These are phyloP conservation scores for Setomelanomma holmii DNA, from an alignment of 2,329 filamentous ascomycete genomes.

Conservation along the genomic window DNA sequence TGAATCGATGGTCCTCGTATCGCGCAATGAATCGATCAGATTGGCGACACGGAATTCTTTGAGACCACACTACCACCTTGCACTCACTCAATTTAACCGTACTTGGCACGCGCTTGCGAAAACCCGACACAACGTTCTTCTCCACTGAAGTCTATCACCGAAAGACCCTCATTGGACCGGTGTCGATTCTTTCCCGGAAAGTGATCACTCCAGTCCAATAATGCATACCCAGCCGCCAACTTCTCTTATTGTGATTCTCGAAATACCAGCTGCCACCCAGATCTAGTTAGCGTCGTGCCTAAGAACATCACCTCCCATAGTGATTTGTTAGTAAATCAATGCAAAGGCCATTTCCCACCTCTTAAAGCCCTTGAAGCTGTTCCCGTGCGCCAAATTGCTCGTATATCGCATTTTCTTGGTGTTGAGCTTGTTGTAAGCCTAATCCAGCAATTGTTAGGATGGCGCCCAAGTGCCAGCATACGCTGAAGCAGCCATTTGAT, in stretches of 20 bases:
- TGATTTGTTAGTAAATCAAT: too few species aligned
- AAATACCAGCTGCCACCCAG: not conserved
- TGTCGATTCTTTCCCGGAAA: too few species aligned
- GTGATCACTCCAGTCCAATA: not conserved
- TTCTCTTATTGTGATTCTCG: not conserved
- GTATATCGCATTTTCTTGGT: too few species aligned
- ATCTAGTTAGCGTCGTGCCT: not conserved
- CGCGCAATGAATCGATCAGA: not conserved
- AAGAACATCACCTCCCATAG: not conserved
- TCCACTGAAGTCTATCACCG: not conserved
- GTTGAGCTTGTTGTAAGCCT: too few species aligned
- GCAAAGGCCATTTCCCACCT: too few species aligned
- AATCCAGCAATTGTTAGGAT: not conserved
- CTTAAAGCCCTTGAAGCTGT: too few species aligned
- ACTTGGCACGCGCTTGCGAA: not conserved
- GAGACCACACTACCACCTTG: not conserved
- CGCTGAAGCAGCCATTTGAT: not conserved
- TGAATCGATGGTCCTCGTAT: too few species aligned
- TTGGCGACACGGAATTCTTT: not conserved
- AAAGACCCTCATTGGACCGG: not conserved
- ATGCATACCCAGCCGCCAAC: not conserved
- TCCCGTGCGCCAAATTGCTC: too few species aligned
- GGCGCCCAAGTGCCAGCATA: not conserved
- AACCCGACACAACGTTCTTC: not conserved
- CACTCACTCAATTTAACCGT: not conserved